Evolutionary conservation across 352 stramenopile genomes (phyloP), one percentile per base, ranked within the genome.

Genomic region (Globisporangium abappressorium): DNA sequence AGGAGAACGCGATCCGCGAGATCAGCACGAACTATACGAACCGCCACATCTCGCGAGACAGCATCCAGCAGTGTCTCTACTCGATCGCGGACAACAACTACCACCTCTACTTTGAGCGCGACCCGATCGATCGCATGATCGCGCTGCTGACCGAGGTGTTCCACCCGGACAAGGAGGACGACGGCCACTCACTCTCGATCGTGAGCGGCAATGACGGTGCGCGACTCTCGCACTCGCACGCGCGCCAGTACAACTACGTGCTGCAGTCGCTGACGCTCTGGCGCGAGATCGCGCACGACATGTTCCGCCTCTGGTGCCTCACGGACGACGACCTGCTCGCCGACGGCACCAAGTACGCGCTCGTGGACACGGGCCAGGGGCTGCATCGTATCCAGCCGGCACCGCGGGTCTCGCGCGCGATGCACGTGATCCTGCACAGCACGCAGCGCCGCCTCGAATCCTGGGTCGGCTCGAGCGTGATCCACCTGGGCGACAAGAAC

Each of bases 401-500:
- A 36, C 92, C 96, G n/a, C 85, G 84, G 34, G 97, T 98, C 0
- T 98, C 92, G 57, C 92, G 94, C 30, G 96, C 96, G 3, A 98
- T 99, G 97, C 95, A 98, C 69, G 84, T 95, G 68, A 94, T 98
- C 57, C 75, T 98, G 14, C 79, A 95, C 75, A 82, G 82, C 46
- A 95, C 87, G 30, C 87, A 95, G 68, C 79, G 78, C 41, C 77
- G 70, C 11, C 68, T 93, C 30, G 89, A 90, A 33, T 80, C 87
- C 20, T 98, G 95, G 95, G 86, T 98, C 33, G 96, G 95, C 41
- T 97, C 83, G 9, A 98, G 85, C 70, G 95, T 99, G 18, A 98
- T 99, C 66, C 97, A 99, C 75, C 69, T 99, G 30, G 97, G 97
- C 30, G 97, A 99, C 84, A 97, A 98, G 80, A 99, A 99, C 79